phyloP scores from a whole-genome alignment of 2,329 filamentous ascomycete species.

The Bipolaris victoriae region DNA sequence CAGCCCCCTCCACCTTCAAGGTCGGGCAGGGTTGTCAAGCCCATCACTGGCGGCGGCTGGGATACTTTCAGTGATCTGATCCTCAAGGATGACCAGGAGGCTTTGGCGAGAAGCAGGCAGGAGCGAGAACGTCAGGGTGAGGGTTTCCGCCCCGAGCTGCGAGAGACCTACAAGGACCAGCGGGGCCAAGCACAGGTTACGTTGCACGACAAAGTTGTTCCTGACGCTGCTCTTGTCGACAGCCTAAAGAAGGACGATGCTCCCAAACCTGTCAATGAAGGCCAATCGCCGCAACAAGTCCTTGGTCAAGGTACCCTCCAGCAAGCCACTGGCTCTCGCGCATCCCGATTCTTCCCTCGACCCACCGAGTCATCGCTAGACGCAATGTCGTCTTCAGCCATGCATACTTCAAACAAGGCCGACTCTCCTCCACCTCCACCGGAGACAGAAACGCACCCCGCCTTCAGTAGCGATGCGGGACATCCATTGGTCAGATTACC shows the following conservation, averaged over 20 bases:
- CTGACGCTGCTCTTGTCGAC: conserved; percentile 19
- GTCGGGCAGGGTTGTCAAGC: conserved; percentile 38
- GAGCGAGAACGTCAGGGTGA: conserved; percentile 38
- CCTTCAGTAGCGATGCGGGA: conserved; percentile 68
- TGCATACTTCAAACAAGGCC: conserved; percentile 28
- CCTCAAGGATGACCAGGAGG: conserved; percentile 36
- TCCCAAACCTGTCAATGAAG: conserved; percentile 32
- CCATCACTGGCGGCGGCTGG: conserved; percentile 41
- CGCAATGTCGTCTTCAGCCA: conserved; percentile 27
- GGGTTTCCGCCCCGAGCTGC: conserved; percentile 41
- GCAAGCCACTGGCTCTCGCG: conserved; percentile 35
- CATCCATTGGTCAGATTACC: conserved; percentile 75
- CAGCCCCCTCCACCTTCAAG: conserved; percentile 23
- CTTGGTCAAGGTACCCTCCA: conserved; percentile 32
- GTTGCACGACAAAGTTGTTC: conserved; percentile 34
- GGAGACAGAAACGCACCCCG: conserved; percentile 75
- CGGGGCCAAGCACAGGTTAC: conserved; percentile 40
- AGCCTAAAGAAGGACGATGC: conserved; percentile 36
- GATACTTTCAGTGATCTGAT: conserved; percentile 42
- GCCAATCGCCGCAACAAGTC: conserved; percentile 28
- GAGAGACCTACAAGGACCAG: conserved; percentile 42
- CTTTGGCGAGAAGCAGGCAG: conserved; percentile 32
- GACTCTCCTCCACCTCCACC: conserved; percentile 62
- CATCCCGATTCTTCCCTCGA: conserved; percentile 49
- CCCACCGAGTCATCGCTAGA: conserved; percentile 35